A percentile compares a stretch with the other conserved stretches of the same genome.
Evolutionary conservation across 1,139 yeast genomes (phyloP).

Genomic region (Saccharomycopsis phalli): DNA sequence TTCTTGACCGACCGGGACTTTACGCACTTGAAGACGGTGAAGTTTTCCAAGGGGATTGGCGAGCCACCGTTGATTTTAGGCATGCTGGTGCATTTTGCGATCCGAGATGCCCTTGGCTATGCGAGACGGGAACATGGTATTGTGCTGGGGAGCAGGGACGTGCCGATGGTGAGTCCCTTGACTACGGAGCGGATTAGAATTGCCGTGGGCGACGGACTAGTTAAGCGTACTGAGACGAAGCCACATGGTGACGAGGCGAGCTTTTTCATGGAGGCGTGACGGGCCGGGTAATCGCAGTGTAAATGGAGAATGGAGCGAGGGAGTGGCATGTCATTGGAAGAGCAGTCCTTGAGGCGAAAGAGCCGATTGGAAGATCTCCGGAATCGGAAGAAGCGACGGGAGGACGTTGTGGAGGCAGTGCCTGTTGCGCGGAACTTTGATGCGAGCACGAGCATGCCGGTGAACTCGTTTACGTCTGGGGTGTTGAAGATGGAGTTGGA

Average conservation of each 20-base stretch:
- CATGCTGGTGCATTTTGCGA: conserved; percentile 33
- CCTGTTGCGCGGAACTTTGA: conserved; percentile 10
- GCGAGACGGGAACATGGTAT: conserved; percentile 30
- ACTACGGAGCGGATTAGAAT: conserved; percentile 36
- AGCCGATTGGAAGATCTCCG: conserved; percentile 10
- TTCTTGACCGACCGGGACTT: conserved; percentile 33
- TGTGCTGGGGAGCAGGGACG: conserved; percentile 21
- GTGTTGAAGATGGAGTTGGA: conserved; percentile 2
- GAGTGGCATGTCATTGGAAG: conserved; percentile 10
- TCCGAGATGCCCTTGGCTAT: conserved; percentile 33
- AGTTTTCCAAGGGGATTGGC: conserved; percentile 37
- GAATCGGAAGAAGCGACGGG: conserved; percentile 4
- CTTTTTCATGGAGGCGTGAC: conserved; percentile 29
- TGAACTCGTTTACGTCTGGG: conserved; percentile 6
- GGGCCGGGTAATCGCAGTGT: no score
- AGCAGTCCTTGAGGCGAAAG: conserved; percentile 6
- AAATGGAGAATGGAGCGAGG: no score
- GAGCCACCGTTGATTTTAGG: conserved; percentile 41
- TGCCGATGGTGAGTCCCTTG: conserved; percentile 30
- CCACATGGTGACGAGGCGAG: conserved; percentile 28
- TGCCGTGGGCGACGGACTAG: conserved; percentile 30
- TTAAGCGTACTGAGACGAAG: conserved; percentile 27
- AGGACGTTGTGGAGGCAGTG: not conserved
- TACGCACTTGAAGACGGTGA: conserved; percentile 35
- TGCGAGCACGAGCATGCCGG: conserved; percentile 4